Evolutionary conservation across 2,329 filamentous ascomycete genomes (phyloP).

Genomic region (Tolypocladium pustulatum): DNA sequence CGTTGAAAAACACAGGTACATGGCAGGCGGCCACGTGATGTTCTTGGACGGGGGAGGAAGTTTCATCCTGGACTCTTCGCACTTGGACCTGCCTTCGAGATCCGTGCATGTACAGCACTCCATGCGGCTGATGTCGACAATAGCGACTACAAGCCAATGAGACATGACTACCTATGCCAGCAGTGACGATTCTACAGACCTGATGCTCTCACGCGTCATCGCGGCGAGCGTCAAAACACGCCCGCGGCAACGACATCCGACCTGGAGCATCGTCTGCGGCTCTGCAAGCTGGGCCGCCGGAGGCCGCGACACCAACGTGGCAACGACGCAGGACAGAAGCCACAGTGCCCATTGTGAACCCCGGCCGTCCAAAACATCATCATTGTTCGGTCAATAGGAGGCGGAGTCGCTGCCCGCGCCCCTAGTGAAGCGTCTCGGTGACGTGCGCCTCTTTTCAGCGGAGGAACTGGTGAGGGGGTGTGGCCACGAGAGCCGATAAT

Average conservation of each 20-base stretch:
- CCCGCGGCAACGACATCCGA: neutral
- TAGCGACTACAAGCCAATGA: constrained; percentile 3
- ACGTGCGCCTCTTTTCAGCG: neutral
- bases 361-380: neutral
- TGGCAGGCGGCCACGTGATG: neutral
- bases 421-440: neutral
- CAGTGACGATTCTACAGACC: neutral
- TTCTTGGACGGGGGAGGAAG: neutral
- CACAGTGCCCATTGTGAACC: too few species aligned
- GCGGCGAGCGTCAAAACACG: neutral
- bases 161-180: neutral
- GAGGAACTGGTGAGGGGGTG: neutral
- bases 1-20: too few species aligned
- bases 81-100: neutral
- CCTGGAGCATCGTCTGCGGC: neutral
- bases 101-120: neutral
- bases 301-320: neutral
- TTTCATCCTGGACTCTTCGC: neutral
- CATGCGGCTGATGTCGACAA: neutral
- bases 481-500: neutral
- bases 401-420: neutral
- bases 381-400: neutral
- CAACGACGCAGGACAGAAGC: neutral
- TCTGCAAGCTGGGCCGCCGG: neutral
- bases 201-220: neutral